A percentile compares a stretch with the other conserved stretches of the same genome.
phyloP scores from a whole-genome alignment of 75 land plant species.

The Sequoiadendron giganteum region DNA sequence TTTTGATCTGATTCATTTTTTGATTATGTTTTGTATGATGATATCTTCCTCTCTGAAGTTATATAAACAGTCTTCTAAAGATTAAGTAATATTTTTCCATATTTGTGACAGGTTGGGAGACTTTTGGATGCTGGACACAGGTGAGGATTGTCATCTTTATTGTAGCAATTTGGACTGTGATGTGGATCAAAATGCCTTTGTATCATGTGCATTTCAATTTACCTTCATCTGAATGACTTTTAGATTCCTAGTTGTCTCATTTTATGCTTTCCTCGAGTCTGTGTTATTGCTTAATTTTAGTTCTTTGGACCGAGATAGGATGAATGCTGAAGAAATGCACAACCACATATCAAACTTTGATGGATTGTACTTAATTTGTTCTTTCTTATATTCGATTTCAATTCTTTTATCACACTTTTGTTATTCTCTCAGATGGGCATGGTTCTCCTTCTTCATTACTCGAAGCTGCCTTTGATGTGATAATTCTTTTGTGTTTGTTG shows the following conservation, averaged over 20 bases:
- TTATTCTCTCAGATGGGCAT: neutral
- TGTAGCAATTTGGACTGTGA: neutral
- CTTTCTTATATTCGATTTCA: neutral
- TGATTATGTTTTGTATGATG: neutral
- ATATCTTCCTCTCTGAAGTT: neutral
- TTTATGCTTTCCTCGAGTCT: neutral
- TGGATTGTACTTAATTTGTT: neutral
- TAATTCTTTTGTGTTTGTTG: neutral
- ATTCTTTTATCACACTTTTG: neutral
- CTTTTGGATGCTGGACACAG: constrained; percentile 98
- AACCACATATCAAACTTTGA: neutral
- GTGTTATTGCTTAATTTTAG: neutral
- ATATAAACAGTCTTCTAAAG: neutral
- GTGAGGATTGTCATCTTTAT: constrained; percentile 30
- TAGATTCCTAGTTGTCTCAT: neutral
- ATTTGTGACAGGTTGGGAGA: constrained; percentile 74
- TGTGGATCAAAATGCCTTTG: neutral
- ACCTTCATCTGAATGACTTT: neutral
- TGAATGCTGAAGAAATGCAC: neutral
- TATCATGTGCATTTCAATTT: neutral
- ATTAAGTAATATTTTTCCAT: neutral
- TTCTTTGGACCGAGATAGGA: neutral
- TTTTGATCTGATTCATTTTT: neutral
- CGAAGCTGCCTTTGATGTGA: neutral
- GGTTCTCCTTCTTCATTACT: neutral